Base-by-base conservation (phyloP, 768 basidiomycete species). In the Asterophora parasitica region DNA sequence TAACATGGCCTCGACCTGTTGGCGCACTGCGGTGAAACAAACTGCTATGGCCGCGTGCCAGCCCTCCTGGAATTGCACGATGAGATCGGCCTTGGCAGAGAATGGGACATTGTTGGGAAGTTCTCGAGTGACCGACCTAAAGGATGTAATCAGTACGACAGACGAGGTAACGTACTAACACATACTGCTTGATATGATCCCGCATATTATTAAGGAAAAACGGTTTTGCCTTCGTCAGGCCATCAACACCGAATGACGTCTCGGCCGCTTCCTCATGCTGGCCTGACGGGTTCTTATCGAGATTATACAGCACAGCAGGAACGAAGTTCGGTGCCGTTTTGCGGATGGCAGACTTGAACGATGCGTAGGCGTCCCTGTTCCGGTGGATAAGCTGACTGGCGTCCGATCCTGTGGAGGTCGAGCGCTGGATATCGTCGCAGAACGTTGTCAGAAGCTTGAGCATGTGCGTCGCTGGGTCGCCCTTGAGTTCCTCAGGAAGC, bases 101-200 rank as follows among this genome's bases (percentile, higher is more conserved):
- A 65, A 73, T 1, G 71, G 72, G 3, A 69, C 61, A 50, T 70
- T 70, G 15, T 62, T 57, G 7, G 71, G 70, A 0, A 70, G 56
- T 44, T 74, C 73, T 28, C 69, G 58, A 1, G 67, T 67, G 23
- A 67, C 64, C 7, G 63, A 66, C 15, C 71, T 73, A 11, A 4
- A 4, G 28, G 13, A 20, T 5, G 17, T 46, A 4, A 26, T 27
- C 42, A 12, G 33, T 5, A 39, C 33, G n/a, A n/a, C n/a, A n/a
- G n/a, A n/a, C n/a, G n/a, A n/a, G 45, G 9, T 12, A n/a, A 7
- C 26, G 42, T 4, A 16, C 8, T 35, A 43, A 35, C 38, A 49
- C 61, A 26, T 50, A 69, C 70, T 54, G 51, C 1, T 57, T 38
- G 20, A 72, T 69, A 46, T 69, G 65, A 7, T 36, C 46, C 16